Conservation (phyloP, 2,329 filamentous ascomycete species). For the Albophoma yamanashiensis region DNA sequence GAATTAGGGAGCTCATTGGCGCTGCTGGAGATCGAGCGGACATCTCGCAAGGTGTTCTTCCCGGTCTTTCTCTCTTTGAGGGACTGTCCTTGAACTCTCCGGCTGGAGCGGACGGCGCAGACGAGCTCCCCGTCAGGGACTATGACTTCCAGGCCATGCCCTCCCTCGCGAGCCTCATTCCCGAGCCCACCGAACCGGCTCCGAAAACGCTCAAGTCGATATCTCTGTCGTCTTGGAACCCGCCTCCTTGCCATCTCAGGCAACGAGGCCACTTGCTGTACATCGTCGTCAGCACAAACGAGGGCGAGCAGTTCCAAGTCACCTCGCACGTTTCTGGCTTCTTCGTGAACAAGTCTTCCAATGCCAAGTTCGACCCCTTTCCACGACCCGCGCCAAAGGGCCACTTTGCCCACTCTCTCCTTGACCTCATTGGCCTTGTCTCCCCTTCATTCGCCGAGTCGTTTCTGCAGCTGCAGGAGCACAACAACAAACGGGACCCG, state of each 20-base stretch:
- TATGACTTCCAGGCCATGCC: conserved; percentile 69
- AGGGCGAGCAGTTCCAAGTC: conserved; percentile 90
- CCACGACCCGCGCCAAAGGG: conserved; percentile 72
- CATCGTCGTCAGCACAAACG: conserved; percentile 77
- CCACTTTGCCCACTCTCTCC: conserved; percentile 71
- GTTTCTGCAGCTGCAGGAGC: conserved; percentile 72
- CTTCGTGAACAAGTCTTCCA: conserved; percentile 94
- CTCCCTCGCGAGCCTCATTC: conserved; percentile 60
- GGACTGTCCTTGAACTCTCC: conserved; percentile 49
- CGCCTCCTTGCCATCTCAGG: conserved; percentile 80
- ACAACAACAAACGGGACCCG: conserved; percentile 76
- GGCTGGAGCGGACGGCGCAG: conserved; percentile 14
- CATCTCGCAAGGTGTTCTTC: conserved; percentile 71
- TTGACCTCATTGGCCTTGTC: conserved; percentile 65
- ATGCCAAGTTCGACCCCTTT: conserved; percentile 86
- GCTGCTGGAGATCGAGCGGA: conserved; percentile 84
- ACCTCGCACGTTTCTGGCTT: conserved; percentile 92
- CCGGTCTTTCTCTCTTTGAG: conserved; percentile 82
- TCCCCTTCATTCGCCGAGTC: conserved; percentile 73
- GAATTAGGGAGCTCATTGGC: conserved; percentile 86
- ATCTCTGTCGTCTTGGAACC: conserved; percentile 89
- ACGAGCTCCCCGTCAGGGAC: conserved; percentile 41
- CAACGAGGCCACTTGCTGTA: conserved; percentile 92
- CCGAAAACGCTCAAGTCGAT: conserved; percentile 90
- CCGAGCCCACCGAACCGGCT: conserved; percentile 51